A percentile compares a stretch with the other conserved stretches of the same genome.
These are phyloP conservation scores for Chimonanthus salicifolius DNA, from an alignment of 164 flowering plant species.

Conservation along the genomic window DNA sequence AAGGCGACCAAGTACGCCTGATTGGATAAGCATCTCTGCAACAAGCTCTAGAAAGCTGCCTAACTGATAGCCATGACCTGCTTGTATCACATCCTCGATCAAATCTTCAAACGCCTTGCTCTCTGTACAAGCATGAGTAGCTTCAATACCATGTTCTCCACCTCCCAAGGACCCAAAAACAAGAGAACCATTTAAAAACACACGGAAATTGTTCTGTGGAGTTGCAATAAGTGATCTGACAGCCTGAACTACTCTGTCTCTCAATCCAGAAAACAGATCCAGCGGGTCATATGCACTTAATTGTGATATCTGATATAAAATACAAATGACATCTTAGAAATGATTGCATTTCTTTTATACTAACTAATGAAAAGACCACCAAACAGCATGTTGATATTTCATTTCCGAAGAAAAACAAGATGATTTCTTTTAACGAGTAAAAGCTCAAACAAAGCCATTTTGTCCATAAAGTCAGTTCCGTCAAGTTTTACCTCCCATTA, in stretches of 20 bases:
- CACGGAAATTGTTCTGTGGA: conserved; percentile 89
- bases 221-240: conserved; percentile 55
- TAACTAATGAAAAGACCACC: too few relatives aligned
- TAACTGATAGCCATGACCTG: conserved; percentile 48
- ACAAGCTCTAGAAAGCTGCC: conserved; percentile 53
- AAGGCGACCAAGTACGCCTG: conserved; percentile 59
- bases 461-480: too few relatives aligned
- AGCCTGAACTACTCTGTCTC: conserved; percentile 59
- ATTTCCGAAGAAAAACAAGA: too few relatives aligned
- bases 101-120: conserved; percentile 50
- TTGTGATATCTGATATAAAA: conserved; percentile 54
- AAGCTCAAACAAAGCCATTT: too few relatives aligned
- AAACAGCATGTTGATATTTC: too few relatives aligned
- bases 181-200: conserved; percentile 75
- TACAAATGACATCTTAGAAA: not conserved
- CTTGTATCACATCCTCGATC: conserved; percentile 41
- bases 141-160: conserved; percentile 26
- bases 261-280: conserved; percentile 76
- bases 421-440: too few relatives aligned
- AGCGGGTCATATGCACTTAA: conserved; percentile 79
- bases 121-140: conserved; percentile 4
- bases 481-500: too few relatives aligned
- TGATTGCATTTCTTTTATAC: too few relatives aligned
- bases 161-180: conserved; percentile 71
- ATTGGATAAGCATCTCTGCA: conserved; percentile 46